phyloP scores from a whole-genome alignment of 1,284 basidiomycete genomes.

The Puccinia hordei region DNA sequence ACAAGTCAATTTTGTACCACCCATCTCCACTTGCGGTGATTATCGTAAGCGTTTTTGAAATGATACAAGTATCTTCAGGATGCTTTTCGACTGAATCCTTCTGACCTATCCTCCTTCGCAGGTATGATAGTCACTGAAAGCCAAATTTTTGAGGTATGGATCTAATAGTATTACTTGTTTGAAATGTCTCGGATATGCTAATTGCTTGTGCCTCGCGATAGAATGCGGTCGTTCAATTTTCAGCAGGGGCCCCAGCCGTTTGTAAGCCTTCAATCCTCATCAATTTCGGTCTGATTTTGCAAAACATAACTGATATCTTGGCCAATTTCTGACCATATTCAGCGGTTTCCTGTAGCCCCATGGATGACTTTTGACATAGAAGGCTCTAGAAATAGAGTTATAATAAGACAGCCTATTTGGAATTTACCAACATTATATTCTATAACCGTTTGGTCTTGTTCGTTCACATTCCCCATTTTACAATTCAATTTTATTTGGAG shows the following conservation, averaged over 20 bases:
- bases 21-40: constrained; percentile 40
- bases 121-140: constrained; percentile 34
- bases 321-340: not conserved
- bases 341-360: constrained; percentile 40
- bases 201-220: not conserved
- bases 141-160: constrained; percentile 29
- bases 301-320: no score
- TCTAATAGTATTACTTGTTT: not conserved
- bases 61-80: not conserved
- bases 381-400: not conserved
- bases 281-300: not conserved
- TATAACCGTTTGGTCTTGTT: no score
- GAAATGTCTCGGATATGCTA: not conserved
- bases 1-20: constrained; percentile 41
- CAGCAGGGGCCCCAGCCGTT: constrained; percentile 31
- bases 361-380: constrained; percentile 28
- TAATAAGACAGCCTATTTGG: not conserved
- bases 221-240: constrained; percentile 32
- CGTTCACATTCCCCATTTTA: no score
- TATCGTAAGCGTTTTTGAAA: constrained; percentile 20
- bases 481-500: no score
- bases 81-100: not conserved
- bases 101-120: not conserved
- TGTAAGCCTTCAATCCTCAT: constrained; percentile 1
- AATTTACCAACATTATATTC: no score